phyloP scores from a whole-genome alignment of 768 basidiomycete species.

The Tricholoma matsutake region DNA sequence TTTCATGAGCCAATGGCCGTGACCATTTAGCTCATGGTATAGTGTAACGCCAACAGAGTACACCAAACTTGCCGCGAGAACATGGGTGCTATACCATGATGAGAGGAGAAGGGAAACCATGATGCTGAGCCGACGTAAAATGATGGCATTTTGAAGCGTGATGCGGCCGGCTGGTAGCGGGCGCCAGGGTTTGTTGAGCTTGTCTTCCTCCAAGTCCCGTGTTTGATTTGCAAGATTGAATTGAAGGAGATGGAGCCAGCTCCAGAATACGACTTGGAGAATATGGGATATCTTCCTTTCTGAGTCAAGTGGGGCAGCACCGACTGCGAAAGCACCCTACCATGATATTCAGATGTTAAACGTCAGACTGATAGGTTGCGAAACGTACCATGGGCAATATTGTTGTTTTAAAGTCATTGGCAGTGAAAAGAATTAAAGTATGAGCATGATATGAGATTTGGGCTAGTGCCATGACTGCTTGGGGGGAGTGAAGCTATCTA shows the following conservation, averaged over 20 bases:
- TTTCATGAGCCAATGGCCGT: constrained; percentile 36
- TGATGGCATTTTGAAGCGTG: constrained; percentile 26
- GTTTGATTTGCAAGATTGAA: constrained; percentile 45
- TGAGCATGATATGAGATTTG: constrained; percentile 17
- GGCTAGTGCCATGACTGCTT: neutral
- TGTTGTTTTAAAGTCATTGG: constrained; percentile 45
- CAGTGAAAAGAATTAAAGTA: constrained; percentile 38
- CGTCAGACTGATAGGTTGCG: neutral
- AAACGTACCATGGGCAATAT: constrained; percentile 44
- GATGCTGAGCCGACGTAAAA: constrained; percentile 30
- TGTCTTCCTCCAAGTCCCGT: constrained; percentile 40
- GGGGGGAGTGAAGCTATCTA: neutral
- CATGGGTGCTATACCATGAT: constrained; percentile 25
- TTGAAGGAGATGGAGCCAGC: constrained; percentile 44
- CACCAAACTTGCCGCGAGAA: constrained; percentile 31
- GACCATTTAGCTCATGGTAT: constrained; percentile 38
- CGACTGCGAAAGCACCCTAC: constrained; percentile 23
- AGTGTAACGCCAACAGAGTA: constrained; percentile 29
- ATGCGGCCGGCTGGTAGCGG: constrained; percentile 45
- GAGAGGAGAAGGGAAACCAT: constrained; percentile 35
- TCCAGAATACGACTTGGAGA: constrained; percentile 30
- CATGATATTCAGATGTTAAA: neutral
- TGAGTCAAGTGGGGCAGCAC: constrained; percentile 19
- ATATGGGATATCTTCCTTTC: constrained; percentile 1
- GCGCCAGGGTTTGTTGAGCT: constrained; percentile 42